Evolutionary conservation across 2,329 filamentous ascomycete species (phyloP), one percentile per base, ranked within the genome.

Genomic region (Madurella mycetomatis): DNA sequence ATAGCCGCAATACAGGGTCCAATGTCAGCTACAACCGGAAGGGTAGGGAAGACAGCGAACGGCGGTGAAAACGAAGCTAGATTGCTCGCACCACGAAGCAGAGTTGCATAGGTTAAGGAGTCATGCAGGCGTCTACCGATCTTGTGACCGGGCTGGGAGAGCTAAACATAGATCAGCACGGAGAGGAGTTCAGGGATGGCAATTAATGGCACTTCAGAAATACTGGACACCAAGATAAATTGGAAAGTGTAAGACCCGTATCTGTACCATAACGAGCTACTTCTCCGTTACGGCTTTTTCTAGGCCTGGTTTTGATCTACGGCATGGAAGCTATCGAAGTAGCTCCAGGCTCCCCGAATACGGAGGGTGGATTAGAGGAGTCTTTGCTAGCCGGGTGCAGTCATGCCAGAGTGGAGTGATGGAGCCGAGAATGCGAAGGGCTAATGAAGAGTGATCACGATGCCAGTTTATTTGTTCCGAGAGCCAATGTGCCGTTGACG

Each of bases 221-320:
- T 25, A 7, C 25, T 25, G 46, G n/a, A 31, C 19, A 47, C n/a
- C 7, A 11, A 16, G 25, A 12, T 3, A 18, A 41, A 30, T 8
- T 41, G 25, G 1, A 44, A 53, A n/a, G 75, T 84, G 78, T 84
- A 64, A 75, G 79, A 75, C 81, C 80, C 79, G 81, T 84, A 84
- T 84, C 81, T 84, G 81, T 84, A 81, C 81, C 75, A 74, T 79
- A 73, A 72, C 73, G 75, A 71, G 70, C 64, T 64, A 66, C 80
- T 83, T 70, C 69, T 71, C 67, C 72, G 74, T 73, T 75, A 81
- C 79, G 69, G 81, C 80, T 84, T 83, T 82, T 81, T 76, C 72
- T 75, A 78, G 77, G 79, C 74, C 79, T 75, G 40, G 56, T 53
- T 34, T 81, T 66, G 67, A 81, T 84, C 76, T 83, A 72, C 80